phyloP scores from a whole-genome alignment of 176 grass and related monocot species.

The Triticum dicoccoides region DNA sequence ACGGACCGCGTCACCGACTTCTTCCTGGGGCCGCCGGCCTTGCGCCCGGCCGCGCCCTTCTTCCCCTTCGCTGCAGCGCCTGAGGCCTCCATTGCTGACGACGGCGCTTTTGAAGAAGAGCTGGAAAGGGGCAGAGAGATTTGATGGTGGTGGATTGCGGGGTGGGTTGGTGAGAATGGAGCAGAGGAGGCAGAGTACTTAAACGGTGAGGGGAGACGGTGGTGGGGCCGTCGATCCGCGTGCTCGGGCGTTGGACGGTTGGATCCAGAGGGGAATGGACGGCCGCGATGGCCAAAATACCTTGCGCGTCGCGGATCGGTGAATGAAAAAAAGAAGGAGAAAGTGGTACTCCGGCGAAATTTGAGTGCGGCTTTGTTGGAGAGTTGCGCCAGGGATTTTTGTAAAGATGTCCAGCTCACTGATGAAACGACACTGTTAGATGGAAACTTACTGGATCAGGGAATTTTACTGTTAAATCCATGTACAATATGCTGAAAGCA shows the following conservation, averaged over 20 bases:
- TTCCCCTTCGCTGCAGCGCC: slow-evolving; percentile 30
- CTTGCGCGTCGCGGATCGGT: too few relatives aligned
- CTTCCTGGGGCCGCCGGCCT: slow-evolving; percentile 48
- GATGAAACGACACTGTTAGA: too few relatives aligned
- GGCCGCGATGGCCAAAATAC: neutral
- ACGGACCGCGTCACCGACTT: slow-evolving; percentile 48
- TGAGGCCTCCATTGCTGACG: neutral
- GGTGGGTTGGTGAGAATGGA: neutral
- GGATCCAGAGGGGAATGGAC: neutral
- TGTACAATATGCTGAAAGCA: too few relatives aligned
- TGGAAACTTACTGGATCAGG: too few relatives aligned
- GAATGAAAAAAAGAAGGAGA: too few relatives aligned
- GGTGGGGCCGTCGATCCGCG: neutral
- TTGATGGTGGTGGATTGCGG: neutral
- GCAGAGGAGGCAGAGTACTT: neutral
- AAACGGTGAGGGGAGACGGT: neutral
- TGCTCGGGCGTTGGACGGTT: neutral
- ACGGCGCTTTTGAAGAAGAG: neutral
- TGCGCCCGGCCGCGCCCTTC: slow-evolving; percentile 48
- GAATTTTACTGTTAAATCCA: too few relatives aligned
- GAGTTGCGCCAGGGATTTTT: too few relatives aligned
- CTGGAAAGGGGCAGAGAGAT: neutral
- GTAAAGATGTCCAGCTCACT: too few relatives aligned
- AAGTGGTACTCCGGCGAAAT: too few relatives aligned
- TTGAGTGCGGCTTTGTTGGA: too few relatives aligned